Evolutionary conservation across 1,139 yeast genomes (phyloP).

Genomic region (Geotrichum citri-aurantii): DNA sequence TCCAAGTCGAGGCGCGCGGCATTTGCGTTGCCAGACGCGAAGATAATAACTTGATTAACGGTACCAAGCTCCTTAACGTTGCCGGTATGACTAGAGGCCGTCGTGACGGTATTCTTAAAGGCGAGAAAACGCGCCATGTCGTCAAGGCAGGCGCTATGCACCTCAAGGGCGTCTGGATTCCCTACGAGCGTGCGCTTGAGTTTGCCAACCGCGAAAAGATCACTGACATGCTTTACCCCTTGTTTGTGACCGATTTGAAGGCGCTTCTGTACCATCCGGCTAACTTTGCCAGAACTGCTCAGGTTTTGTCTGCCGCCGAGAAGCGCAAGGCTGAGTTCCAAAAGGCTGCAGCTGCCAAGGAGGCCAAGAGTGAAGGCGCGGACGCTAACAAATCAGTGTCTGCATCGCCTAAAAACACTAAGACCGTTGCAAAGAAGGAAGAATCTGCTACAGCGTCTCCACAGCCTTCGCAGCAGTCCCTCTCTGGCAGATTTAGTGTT

Average conservation of each 20-base stretch:
- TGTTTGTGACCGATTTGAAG: conserved; percentile 80
- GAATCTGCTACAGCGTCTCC: conserved; percentile 1
- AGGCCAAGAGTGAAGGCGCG: neutral
- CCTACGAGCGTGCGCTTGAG: conserved; percentile 80
- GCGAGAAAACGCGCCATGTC: conserved; percentile 79
- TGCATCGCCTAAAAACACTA: neutral
- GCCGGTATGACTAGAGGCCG: conserved; percentile 95
- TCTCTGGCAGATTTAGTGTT: conserved; percentile 14
- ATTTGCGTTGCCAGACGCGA: conserved; percentile 88
- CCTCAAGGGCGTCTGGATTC: conserved; percentile 94
- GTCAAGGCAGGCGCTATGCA: conserved; percentile 95
- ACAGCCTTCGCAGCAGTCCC: conserved; percentile 11
- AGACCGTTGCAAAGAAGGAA: conserved; percentile 6
- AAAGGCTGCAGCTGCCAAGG: conserved; percentile 10
- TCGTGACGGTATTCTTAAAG: conserved; percentile 84
- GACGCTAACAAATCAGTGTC: neutral
- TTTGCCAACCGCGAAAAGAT: conserved; percentile 85
- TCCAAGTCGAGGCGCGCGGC: conserved; percentile 87
- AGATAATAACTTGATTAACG: conserved; percentile 86
- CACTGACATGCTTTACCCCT: conserved; percentile 73
- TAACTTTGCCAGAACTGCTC: conserved; percentile 16
- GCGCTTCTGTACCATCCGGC: conserved; percentile 27
- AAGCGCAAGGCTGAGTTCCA: conserved; percentile 18
- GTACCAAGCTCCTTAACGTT: conserved; percentile 82
- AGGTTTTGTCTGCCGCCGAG: conserved; percentile 20